A percentile compares a stretch with the other conserved stretches of the same genome.
These are phyloP conservation scores for Rhododendron simsii DNA, from an alignment of 148 eudicot species.

Conservation along the genomic window DNA sequence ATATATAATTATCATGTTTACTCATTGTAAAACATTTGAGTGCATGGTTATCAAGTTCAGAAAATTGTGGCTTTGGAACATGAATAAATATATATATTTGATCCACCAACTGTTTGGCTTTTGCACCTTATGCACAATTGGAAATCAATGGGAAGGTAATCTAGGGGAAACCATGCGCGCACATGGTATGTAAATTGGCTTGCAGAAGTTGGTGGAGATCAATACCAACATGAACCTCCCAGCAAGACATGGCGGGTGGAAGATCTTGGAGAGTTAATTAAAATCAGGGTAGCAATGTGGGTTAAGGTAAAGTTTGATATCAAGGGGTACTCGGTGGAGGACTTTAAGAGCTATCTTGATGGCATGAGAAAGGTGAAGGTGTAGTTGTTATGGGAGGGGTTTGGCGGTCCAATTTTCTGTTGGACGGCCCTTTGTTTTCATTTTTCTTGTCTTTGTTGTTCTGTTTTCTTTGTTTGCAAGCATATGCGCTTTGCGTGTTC, in stretches of 20 bases:
- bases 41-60: background rate
- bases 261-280: no score
- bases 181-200: background rate
- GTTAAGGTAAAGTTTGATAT: no score
- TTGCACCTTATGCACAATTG: background rate
- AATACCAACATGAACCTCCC: background rate
- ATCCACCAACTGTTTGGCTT: background rate
- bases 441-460: no score
- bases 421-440: no score
- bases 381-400: no score
- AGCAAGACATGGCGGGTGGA: background rate
- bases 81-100: background rate
- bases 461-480: no score
- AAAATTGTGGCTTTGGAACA: background rate
- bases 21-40: background rate
- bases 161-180: background rate
- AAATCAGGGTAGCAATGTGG: no score
- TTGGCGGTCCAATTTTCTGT: no score
- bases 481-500: no score
- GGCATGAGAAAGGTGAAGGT: no score
- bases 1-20: background rate
- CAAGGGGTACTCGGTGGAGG: no score
- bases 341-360: no score
- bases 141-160: background rate
- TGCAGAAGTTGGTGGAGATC: background rate